Base-by-base conservation (phyloP, 352 stramenopile species). In the Phytophthora podocarpi region DNA sequence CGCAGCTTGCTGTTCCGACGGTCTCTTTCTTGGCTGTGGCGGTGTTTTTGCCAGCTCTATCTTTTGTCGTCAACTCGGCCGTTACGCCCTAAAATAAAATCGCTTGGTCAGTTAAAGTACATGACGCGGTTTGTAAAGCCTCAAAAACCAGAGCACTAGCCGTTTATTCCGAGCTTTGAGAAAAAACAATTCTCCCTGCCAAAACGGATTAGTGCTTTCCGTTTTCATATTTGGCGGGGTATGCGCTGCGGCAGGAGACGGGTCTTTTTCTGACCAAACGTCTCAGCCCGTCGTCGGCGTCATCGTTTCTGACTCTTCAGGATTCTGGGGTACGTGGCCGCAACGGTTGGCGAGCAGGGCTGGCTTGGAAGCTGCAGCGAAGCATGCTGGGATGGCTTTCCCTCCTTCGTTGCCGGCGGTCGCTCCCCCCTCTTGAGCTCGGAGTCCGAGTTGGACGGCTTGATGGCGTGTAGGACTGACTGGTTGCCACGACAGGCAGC, bases 301-400 rank as follows among this genome's bases (percentile, higher is more conserved):
- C 57, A 57, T 64, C 42, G 10, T 37, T 59, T 59, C 60, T 56
- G 67, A 59, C 61, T 57, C 40, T 68, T 71, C 66, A 71, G 60
- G 55, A 74, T 67, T 67, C 43, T 13, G 23, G 53, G 55, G 43
- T 67, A 58, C 54, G 54, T 71, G 63, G 41, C 36, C 27, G 50
- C 36, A 58, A 69, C 31, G 47, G 24, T 69, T 73, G 37, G 59
- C 48, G 52, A 31, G 54, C 34, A 57, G 37, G 30, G 28, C 24
- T 47, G 42, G 20, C 46, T 43, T n/a, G 40, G 45, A 59, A 67
- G 36, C 31, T 4, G 43, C 57, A 21, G 20, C 20, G 42, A 61
- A 50, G 40, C 20, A 21, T 31, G 63, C 37, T 31, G 20, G 10
- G 26, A 27, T 13, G n/a, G 21, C 9, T 31, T 34, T 47, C 40